Conservation (phyloP, 2,329 filamentous ascomycete species). For the Calonectria naviculata region DNA sequence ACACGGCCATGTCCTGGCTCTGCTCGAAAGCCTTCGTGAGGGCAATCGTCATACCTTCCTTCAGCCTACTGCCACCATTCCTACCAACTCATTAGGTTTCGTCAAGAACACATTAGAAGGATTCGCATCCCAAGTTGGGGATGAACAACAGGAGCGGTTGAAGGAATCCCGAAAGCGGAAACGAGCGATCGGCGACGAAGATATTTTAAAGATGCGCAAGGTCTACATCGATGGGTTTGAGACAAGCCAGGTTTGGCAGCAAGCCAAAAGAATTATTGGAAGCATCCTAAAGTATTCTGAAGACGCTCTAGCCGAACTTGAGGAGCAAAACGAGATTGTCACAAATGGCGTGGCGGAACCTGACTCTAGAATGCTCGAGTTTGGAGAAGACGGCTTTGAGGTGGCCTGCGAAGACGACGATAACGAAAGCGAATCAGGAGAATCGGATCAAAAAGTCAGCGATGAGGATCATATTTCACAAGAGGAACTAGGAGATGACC, state of each 20-base stretch:
- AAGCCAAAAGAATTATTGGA: slow-evolving; percentile 83
- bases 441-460: slow-evolving; percentile 37
- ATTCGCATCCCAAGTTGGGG: slow-evolving; percentile 78
- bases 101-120: slow-evolving; percentile 86
- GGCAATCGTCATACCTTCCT: slow-evolving; percentile 79
- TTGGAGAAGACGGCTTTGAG: slow-evolving; percentile 45
- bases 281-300: slow-evolving; percentile 63
- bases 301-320: slow-evolving; percentile 59
- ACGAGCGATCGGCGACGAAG: slow-evolving; percentile 63
- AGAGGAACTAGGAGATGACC: slow-evolving; percentile 37
- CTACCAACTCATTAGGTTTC: slow-evolving; percentile 76
- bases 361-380: slow-evolving; percentile 37
- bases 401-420: slow-evolving; percentile 44
- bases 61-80: slow-evolving; percentile 75
- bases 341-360: slow-evolving; percentile 43
- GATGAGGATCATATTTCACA: slow-evolving; percentile 38
- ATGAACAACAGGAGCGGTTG: slow-evolving; percentile 76
- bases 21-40: slow-evolving; percentile 68
- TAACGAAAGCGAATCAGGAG: slow-evolving; percentile 39
- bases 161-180: slow-evolving; percentile 84
- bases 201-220: slow-evolving; percentile 80
- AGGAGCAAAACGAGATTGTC: slow-evolving; percentile 60
- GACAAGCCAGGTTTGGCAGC: slow-evolving; percentile 92
- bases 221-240: slow-evolving; percentile 90
- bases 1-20: slow-evolving; percentile 55